Base-by-base conservation (phyloP, 2,329 filamentous ascomycete genomes). In the Trichoderma endophyticum region DNA sequence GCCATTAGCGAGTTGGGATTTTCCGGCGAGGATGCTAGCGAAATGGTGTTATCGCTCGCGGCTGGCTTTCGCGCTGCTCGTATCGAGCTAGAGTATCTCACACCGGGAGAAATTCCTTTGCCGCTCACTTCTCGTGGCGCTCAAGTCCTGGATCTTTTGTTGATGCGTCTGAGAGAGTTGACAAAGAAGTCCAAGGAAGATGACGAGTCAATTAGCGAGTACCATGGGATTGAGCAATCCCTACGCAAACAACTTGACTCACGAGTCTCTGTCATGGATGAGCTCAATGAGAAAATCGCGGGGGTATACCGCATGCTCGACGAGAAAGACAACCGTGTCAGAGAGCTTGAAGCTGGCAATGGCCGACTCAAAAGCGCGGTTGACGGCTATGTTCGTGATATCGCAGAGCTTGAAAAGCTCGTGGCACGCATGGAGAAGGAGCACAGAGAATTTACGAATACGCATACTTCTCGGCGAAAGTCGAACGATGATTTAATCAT, bases 21-120 rank as follows among this genome's bases (percentile, higher is more conserved):
- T 74, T 77, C 81, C 0, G 84, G 86, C 1, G 73, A 75, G 7
- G 85, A 88, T 72, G 83, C 85, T 0, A 70, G 79, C n/a, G 84
- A 85, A n/a, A 84, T 87, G 71, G 76, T 90, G 8, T 73, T 81
- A 1, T 82, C 84, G 0, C 82, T 91, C 14, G 78, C 83, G 0
- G 73, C 81, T 2, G 83, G 85, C 2, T 87, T 91, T 79, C 86
- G 88, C 24, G 79, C 85, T 2, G 89, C 88, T 1, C 85, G 89
- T 1, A 80, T 90, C 0, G 88, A 91, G 75, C 84, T 91, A 3
- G 89, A 91, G 77, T 90, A 90, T 75, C 83, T 90, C 24, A 87
- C 85, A 0, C 89, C 89, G 0, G 89, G 88, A 6, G 89, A 91
- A 77, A 81, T 86, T n/a, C 76, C 83, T 0, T 82, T 89, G 0